Conservation (phyloP, 495 filamentous ascomycete species). For the Staphylotrichum tortipilum region DNA sequence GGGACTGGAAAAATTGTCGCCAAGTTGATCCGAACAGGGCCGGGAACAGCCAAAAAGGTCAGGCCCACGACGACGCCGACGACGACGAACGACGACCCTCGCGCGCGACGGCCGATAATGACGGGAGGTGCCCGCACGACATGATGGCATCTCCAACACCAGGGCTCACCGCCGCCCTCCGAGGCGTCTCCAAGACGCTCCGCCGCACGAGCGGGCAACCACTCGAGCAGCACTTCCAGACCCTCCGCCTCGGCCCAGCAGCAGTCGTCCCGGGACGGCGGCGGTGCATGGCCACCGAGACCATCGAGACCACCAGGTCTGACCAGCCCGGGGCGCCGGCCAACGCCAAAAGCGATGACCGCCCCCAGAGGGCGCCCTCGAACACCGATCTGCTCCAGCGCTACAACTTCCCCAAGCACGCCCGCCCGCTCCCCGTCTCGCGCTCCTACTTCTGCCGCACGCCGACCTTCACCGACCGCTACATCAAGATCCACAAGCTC, state of each 20-base stretch:
- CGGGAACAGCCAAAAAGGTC: constrained; percentile 3
- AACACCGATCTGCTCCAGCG: not conserved
- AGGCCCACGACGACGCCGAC: too few relatives aligned
- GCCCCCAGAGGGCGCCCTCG: constrained; percentile 13
- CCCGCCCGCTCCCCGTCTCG: constrained; percentile 73
- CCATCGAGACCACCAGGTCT: too few relatives aligned
- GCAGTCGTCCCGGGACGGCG: not conserved
- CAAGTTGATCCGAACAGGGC: constrained; percentile 17
- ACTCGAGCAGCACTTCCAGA: constrained; percentile 22
- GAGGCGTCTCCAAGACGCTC: constrained; percentile 12
- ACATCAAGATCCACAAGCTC: constrained; percentile 62
- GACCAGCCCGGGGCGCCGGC: too few relatives aligned
- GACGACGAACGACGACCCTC: constrained; percentile 10
- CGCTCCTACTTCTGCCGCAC: constrained; percentile 88
- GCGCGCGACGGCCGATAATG: constrained; percentile 15
- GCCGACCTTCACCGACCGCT: constrained; percentile 76
- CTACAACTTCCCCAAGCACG: constrained; percentile 19
- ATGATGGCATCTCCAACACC: constrained; percentile 28
- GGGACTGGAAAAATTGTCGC: constrained; percentile 21
- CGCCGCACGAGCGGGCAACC: constrained; percentile 14
- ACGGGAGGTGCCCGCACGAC: constrained; percentile 13
- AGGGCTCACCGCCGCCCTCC: constrained; percentile 17
- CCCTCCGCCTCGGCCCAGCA: constrained; percentile 14
- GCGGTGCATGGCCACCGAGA: constrained; percentile 19
- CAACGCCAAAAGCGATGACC: too few relatives aligned